phyloP scores from a whole-genome alignment of 2,329 filamentous ascomycete species.

The Diaporthe amygdali region DNA sequence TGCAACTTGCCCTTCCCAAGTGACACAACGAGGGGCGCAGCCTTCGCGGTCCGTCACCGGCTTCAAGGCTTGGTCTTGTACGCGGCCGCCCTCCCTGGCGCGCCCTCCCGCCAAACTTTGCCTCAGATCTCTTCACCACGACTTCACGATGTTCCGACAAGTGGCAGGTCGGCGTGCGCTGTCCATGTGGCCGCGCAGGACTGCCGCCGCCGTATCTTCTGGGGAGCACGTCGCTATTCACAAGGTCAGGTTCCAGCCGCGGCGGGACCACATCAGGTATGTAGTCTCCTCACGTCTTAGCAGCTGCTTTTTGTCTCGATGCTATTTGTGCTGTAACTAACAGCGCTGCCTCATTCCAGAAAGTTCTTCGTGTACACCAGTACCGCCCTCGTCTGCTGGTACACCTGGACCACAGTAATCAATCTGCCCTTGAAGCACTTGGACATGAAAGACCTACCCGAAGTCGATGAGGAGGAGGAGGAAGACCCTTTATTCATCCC shows the following conservation, averaged over 20 bases:
- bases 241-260: slow-evolving; percentile 9
- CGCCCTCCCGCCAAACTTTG: neutral
- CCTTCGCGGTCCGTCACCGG: neutral
- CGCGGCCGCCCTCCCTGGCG: slow-evolving; percentile 3
- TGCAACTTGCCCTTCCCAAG: neutral
- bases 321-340: neutral
- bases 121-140: neutral
- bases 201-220: slow-evolving; percentile 1
- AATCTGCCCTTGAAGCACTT: slow-evolving; percentile 48
- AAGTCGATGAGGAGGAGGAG: slow-evolving; percentile 44
- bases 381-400: slow-evolving; percentile 42
- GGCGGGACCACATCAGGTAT: neutral
- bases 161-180: slow-evolving; percentile 14
- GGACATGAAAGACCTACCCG: slow-evolving; percentile 45
- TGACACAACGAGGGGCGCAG: neutral
- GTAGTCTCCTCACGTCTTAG: neutral
- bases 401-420: slow-evolving; percentile 51
- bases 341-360: neutral
- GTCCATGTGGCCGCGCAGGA: slow-evolving; percentile 15
- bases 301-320: neutral
- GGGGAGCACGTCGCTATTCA: slow-evolving; percentile 17
- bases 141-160: slow-evolving; percentile 18
- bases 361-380: slow-evolving; percentile 28
- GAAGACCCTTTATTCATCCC: slow-evolving; percentile 62
- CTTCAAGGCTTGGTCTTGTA: neutral